Evolutionary conservation across 306 rosid species (phyloP), one percentile per base, ranked within the genome.

Genomic region (Albizia julibrissin): DNA sequence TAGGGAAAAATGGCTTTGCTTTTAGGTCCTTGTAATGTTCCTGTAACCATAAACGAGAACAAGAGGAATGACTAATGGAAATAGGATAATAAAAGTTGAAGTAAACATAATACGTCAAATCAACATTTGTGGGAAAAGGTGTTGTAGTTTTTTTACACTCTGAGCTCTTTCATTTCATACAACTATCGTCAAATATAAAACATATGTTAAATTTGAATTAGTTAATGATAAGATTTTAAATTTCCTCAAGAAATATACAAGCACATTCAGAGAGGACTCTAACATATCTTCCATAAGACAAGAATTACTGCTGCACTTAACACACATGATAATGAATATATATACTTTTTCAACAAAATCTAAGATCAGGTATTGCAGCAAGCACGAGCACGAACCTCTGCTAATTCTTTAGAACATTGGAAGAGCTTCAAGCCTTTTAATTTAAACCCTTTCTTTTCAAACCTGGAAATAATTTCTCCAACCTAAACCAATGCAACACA

Each of bases 1-100:
- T 84, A 27, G 99, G 94, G 87, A 96, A 96, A 88, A 96, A 96
- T 0, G 97, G 77, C 86, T 91, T 96, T 13, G 85, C 87, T 46
- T 88, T 96, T 40, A 96, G 93, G 81, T 96, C 98, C 88, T 94
- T 92, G 78, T 96, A 96, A 84, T 94, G 99, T 85, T 96, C 98
- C 99, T 96, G 85, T 56, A 89, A 54, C 77, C 82, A 84, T 40
- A 81, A 69, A 75, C 82, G 77, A 49, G 71, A 31, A 67, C 78
- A 78, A 37, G 49, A 77, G 74, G 80, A 71, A 65, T 69, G 44
- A 43, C n/a, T 24, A 46, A 43, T 70, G 16, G 71, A 10, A 56
- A 67, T 39, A 70, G 76, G 50, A 69, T 26, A 65, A 72, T 37
- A 59, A 77, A 79, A 31, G 31, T 49, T 40, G 50, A 69, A 26